These are phyloP conservation scores for Teratosphaeria pseudoeucalypti DNA, from an alignment of 2,329 filamentous ascomycete genomes.

Conservation along the genomic window DNA sequence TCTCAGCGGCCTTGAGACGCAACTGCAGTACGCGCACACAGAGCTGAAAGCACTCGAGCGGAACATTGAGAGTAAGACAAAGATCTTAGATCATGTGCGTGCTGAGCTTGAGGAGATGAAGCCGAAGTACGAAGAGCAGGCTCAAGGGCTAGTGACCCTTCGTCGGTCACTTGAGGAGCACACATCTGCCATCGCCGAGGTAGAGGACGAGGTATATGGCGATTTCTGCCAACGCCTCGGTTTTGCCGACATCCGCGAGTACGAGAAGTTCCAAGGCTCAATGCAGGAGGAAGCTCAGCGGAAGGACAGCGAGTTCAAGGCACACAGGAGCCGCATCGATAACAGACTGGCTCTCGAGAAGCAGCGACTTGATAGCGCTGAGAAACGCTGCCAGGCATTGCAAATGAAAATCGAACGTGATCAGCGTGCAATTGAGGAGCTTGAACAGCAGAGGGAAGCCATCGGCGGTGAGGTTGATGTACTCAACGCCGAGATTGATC, in stretches of 20 bases:
- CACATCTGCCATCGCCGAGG: slow-evolving; percentile 58
- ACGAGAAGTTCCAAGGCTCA: slow-evolving; percentile 86
- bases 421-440: slow-evolving; percentile 56
- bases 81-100: slow-evolving; percentile 64
- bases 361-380: slow-evolving; percentile 60
- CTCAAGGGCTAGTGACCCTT: slow-evolving; percentile 55
- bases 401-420: slow-evolving; percentile 57
- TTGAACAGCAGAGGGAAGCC: slow-evolving; percentile 60
- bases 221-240: slow-evolving; percentile 79
- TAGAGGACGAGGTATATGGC: slow-evolving; percentile 81
- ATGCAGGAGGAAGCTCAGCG: slow-evolving; percentile 82
- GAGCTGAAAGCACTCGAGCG: slow-evolving; percentile 70
- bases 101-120: slow-evolving; percentile 64
- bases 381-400: slow-evolving; percentile 58
- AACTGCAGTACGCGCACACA: slow-evolving; percentile 58
- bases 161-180: slow-evolving; percentile 46
- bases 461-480: slow-evolving; percentile 65
- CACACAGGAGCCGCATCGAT: slow-evolving; percentile 57
- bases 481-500: slow-evolving; percentile 66
- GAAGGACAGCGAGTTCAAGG: slow-evolving; percentile 76
- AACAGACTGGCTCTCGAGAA: slow-evolving; percentile 55
- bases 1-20: slow-evolving; percentile 67
- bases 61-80: slow-evolving; percentile 75
- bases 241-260: slow-evolving; percentile 81
- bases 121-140: slow-evolving; percentile 67